Base-by-base conservation (phyloP, 257 asterid genomes). In the Rhazya stricta region DNA sequence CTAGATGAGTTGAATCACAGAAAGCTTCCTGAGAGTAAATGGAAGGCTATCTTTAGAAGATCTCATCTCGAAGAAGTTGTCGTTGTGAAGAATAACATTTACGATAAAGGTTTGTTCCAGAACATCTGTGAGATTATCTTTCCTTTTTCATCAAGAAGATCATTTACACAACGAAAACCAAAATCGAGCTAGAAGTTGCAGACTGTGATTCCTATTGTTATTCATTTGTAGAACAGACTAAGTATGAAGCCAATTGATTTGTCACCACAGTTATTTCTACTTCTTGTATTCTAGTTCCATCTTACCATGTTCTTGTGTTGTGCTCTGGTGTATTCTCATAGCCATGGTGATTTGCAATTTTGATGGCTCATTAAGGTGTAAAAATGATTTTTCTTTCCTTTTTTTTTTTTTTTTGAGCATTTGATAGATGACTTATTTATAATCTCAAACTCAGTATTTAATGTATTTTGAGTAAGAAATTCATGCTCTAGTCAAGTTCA, bases 111-210 rank as follows among this genome's bases (percentile, higher is more conserved):
- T n/a, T 74, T 84, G 63, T 78, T 86, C 71, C 86, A 69, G 72
- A 95, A 95, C 77, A 74, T 86, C 60, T 80, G 23, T 2, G 97
- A 91, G 87, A 86, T 95, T 54, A 56, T 85, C 43, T 74, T 83
- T 79, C 99, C 99, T 51, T 82, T 85, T 71, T 95, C 99, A 67
- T 75, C 96, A 61, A 86, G 99, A 83, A 81, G 73, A 9, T 84
- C 91, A 9, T 91, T 95, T 84, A 78, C 72, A 34, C 48, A 9
- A 43, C 80, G 74, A 41, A 94, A 94, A 81, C 63, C 90, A 18
- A 94, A 94, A 82, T 74, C 90, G 43, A 81, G 94, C 77, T 92
- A 82, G 71, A 80, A 82, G 46, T 73, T 62, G 37, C 67, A 19
- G 76, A 19, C 30, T 9, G 29, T 16, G 3, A 27, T 75, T 62